Conservation (phyloP, 352 stramenopile species). For the Globisporangium camurandrum region DNA sequence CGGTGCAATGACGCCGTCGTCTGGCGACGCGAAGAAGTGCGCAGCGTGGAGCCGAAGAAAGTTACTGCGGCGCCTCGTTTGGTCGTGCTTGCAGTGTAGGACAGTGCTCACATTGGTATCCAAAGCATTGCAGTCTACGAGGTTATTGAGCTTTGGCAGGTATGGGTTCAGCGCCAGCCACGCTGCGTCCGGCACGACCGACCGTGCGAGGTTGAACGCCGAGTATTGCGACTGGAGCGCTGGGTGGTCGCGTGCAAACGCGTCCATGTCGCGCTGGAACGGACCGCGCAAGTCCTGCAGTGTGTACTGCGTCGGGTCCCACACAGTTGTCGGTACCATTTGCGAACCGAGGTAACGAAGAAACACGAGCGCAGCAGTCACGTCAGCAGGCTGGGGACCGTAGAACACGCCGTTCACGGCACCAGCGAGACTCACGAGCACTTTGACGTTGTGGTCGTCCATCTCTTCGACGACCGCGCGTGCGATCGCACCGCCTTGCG, state of each 20-base stretch:
- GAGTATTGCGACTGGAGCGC: slow-evolving; percentile 17
- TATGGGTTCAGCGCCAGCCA: slow-evolving; percentile 18
- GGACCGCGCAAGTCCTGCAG: slow-evolving; percentile 15
- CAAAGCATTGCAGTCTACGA: slow-evolving; percentile 12
- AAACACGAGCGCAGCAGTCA: slow-evolving; percentile 7
- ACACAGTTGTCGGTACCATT: slow-evolving; percentile 13
- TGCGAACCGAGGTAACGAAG: slow-evolving; percentile 13
- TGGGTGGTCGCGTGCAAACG: slow-evolving; percentile 10
- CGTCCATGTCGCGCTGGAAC: slow-evolving; percentile 25
- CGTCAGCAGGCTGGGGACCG: slow-evolving; percentile 23
- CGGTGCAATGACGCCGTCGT: slow-evolving; percentile 23
- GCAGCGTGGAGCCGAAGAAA: slow-evolving; percentile 24
- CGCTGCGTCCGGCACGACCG: slow-evolving; percentile 8
- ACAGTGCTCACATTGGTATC: background rate
- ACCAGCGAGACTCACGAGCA: slow-evolving; percentile 34
- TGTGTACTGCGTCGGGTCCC: slow-evolving; percentile 27
- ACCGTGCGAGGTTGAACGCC: slow-evolving; percentile 19
- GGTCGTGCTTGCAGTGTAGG: slow-evolving; percentile 12
- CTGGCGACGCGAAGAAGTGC: slow-evolving; percentile 38
- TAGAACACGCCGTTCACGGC: slow-evolving; percentile 41
- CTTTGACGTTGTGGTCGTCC: slow-evolving; percentile 46
- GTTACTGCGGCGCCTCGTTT: slow-evolving; percentile 22
- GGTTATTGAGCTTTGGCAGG: slow-evolving; percentile 21
- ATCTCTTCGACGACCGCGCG: slow-evolving; percentile 41
- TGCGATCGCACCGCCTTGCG: slow-evolving; percentile 33